Evolutionary conservation across 148 eudicot genomes (phyloP).

Genomic region (Limonium bicolor): DNA sequence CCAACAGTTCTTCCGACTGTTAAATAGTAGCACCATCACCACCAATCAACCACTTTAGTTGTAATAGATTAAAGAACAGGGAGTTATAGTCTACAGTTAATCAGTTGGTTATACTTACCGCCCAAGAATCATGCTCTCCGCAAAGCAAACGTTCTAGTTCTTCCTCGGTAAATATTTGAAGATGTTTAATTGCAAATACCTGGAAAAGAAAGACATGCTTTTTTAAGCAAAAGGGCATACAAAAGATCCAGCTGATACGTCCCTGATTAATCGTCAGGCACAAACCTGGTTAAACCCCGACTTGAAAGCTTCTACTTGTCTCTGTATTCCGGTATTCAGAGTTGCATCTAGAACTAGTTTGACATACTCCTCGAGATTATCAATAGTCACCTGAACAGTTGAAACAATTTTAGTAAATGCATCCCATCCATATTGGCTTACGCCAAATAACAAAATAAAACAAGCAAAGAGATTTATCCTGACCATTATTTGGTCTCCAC

Average conservation of each 20-base stretch:
- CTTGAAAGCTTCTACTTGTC: conserved; percentile 90
- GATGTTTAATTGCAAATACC: conserved; percentile 69
- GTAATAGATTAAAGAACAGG: not conserved
- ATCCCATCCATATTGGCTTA: too few species aligned
- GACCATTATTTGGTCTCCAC: conserved; percentile 36
- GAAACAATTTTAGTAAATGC: too few species aligned
- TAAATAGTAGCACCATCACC: too few species aligned
- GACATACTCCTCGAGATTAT: conserved; percentile 71
- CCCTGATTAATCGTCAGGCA: not conserved
- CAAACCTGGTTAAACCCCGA: conserved; percentile 86
- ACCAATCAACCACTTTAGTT: not conserved
- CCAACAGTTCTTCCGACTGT: conserved; percentile 3
- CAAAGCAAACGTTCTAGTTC: conserved; percentile 73
- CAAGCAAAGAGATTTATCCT: too few species aligned
- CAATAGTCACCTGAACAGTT: conserved; percentile 42
- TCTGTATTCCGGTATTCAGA: conserved; percentile 47
- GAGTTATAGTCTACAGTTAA: not conserved
- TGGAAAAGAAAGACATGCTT: too few species aligned
- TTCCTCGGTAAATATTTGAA: conserved; percentile 62
- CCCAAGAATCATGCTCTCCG: conserved; percentile 75
- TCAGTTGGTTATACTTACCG: conserved; percentile 19
- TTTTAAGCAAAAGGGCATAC: too few species aligned
- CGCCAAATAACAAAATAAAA: too few species aligned
- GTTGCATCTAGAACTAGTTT: conserved; percentile 70
- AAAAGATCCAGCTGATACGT: not conserved